Evolutionary conservation across 2,329 filamentous ascomycete species (phyloP), one percentile per base, ranked within the genome.

Genomic region (Fusarium humuli): DNA sequence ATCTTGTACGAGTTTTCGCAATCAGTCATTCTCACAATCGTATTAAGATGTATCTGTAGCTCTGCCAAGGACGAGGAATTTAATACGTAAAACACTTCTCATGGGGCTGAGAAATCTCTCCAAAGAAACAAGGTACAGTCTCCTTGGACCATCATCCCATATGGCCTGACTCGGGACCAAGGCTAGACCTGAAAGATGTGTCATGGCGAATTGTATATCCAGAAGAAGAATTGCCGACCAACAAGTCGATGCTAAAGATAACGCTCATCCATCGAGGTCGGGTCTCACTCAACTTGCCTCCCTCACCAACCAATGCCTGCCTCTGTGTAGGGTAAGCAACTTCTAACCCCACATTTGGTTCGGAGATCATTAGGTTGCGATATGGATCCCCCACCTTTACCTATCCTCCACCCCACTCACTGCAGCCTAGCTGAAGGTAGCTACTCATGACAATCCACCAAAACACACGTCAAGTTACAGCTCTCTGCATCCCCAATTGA

Each of bases 401-500:
- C 34, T 10, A 22, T 52, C 59, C 56, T 61, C 69, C 58, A 69
- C 65, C 41, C 48, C 32, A 52, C 67, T 57, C 64, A 61, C 69
- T 52, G 55, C 34, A 69, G 69, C 69, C 65, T 70, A 71, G 48
- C 29, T 25, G 32, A 16, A 48, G 40, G 30, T 37, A 56, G 53
- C n/a, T 57, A 40, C 42, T 61, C 47, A 60, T 49, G 61, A 66
- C 57, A 56, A 57, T 50, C 64, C 64, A 53, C 55, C 52, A 62
- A 62, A 73, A 50, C 48, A 58, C 59, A 72, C 63, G 47, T 71
- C 68, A 63, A 73, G 73, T 61, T 70, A 52, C 45, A 60, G 72
- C 73, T 75, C 52, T 53, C 27, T 55, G 37, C 40, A 57, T 62
- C 60, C 54, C 37, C 11, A 42, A 56, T 62, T 48, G 58, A 53